Conservation (phyloP, 2,329 filamentous ascomycete genomes). For the Colletotrichum brevisporum region DNA sequence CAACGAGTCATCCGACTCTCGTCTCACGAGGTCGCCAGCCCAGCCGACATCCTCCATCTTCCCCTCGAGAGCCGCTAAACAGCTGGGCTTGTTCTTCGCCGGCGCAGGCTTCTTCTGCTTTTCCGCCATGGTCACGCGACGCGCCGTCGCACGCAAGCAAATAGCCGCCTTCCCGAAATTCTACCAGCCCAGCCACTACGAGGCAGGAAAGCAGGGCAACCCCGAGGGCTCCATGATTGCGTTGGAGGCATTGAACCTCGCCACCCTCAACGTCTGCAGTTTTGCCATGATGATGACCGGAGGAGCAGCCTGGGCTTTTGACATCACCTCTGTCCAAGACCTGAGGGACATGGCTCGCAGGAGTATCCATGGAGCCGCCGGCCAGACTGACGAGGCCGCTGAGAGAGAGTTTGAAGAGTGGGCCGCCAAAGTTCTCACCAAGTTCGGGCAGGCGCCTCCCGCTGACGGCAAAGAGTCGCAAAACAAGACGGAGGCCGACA, state of each 20-base stretch:
- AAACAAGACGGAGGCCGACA: constrained; percentile 19
- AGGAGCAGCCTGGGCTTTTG: constrained; percentile 81
- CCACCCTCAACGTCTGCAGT: constrained; percentile 86
- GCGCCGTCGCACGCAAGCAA: constrained; percentile 76
- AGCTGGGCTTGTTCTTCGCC: constrained; percentile 79
- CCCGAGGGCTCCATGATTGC: constrained; percentile 81
- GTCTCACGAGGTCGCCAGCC: constrained; percentile 38
- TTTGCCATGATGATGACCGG: constrained; percentile 82
- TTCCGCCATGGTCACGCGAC: constrained; percentile 79
- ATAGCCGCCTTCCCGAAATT: constrained; percentile 76
- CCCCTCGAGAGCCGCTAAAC: constrained; percentile 50
- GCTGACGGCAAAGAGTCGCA: not conserved
- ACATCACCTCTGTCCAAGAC: constrained; percentile 80
- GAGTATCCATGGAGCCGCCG: constrained; percentile 52
- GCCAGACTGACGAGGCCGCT: constrained; percentile 61
- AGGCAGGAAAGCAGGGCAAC: constrained; percentile 55
- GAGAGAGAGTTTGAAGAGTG: constrained; percentile 75
- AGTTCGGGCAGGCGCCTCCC: constrained; percentile 52
- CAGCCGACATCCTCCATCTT: constrained; percentile 38
- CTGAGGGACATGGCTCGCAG: constrained; percentile 67
- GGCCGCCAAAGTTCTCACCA: constrained; percentile 72
- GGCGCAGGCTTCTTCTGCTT: constrained; percentile 83
- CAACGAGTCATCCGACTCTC: constrained; percentile 36
- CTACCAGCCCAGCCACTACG: constrained; percentile 75
- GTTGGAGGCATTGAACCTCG: constrained; percentile 85